A percentile compares a stretch with the other conserved stretches of the same genome.
phyloP scores from a whole-genome alignment of 176 grass and related monocot genomes.

The Phyllostachys edulis region DNA sequence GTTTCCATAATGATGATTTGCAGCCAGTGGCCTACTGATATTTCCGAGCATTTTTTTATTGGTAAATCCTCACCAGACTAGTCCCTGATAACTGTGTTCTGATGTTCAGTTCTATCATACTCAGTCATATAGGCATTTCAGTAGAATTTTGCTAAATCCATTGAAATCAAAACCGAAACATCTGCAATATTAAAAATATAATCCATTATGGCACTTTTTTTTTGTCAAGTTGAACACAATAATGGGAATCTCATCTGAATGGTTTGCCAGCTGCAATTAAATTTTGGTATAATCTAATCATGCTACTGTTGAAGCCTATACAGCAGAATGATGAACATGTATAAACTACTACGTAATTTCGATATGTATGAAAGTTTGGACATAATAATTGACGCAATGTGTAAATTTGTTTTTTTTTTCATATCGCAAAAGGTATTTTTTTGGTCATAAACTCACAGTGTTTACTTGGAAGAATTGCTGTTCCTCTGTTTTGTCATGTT shows the following conservation, averaged over 20 bases:
- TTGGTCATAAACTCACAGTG: not conserved
- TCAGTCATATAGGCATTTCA: not conserved
- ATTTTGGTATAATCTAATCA: not conserved
- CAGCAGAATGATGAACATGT: not conserved
- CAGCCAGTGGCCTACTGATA: not conserved
- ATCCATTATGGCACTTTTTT: not conserved
- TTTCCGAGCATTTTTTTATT: not conserved
- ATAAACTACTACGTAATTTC: not conserved
- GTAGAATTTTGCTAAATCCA: not conserved
- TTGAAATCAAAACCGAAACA: slow-evolving; percentile 6
- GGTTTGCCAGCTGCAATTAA: not conserved
- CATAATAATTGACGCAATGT: not conserved
- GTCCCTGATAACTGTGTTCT: not conserved
- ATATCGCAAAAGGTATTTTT: not conserved
- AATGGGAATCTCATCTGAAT: not conserved
- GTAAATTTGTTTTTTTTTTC: not conserved
- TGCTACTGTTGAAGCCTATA: slow-evolving; percentile 5
- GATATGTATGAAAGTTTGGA: not conserved
- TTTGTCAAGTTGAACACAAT: not conserved
- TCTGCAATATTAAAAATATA: not conserved
- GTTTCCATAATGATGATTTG: not conserved
- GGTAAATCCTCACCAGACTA: not conserved
- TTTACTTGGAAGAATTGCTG: not conserved
- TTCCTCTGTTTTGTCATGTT: not conserved
- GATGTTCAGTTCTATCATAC: not conserved